Conservation (phyloP, 176 grass and related monocot genomes). For the Zizania latifolia region DNA sequence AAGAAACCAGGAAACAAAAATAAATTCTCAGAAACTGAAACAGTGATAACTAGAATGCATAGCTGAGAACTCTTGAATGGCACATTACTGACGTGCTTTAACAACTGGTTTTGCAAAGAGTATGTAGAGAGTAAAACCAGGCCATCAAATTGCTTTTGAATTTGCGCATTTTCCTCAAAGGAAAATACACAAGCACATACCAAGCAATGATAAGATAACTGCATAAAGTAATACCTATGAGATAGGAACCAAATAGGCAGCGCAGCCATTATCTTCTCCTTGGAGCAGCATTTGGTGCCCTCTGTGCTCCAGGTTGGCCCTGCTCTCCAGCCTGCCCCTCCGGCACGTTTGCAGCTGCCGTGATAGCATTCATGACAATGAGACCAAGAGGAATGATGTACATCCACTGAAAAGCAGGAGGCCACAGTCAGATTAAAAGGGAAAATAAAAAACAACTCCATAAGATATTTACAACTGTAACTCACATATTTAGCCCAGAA, state of each 20-base stretch:
- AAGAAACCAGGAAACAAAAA: no score
- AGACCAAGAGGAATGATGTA: constrained; percentile 91
- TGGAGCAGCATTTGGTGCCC: constrained; percentile 54
- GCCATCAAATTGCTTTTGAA: not conserved
- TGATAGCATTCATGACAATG: constrained; percentile 89
- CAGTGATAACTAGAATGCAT: not conserved
- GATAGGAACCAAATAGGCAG: constrained; percentile 1
- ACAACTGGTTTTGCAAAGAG: not conserved
- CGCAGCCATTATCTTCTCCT: constrained; percentile 74
- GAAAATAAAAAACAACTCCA: not conserved
- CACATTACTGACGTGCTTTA: not conserved
- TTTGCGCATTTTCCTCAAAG: not conserved
- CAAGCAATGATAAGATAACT: not conserved
- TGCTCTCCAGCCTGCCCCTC: constrained; percentile 64
- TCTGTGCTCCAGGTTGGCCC: constrained; percentile 51
- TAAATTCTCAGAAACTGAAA: not conserved
- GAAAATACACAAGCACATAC: not conserved
- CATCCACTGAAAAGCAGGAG: constrained; percentile 82
- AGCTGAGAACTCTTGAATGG: not conserved
- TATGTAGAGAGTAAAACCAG: not conserved
- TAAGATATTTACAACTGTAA: constrained; percentile 9
- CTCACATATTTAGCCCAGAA: constrained; percentile 99
- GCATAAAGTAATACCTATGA: constrained; percentile 38
- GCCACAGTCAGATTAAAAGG: not conserved
- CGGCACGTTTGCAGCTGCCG: constrained; percentile 78